These are phyloP conservation scores for Saccharomycopsis hybrid DNA, from an alignment of 1,139 yeast species.

Conservation along the genomic window DNA sequence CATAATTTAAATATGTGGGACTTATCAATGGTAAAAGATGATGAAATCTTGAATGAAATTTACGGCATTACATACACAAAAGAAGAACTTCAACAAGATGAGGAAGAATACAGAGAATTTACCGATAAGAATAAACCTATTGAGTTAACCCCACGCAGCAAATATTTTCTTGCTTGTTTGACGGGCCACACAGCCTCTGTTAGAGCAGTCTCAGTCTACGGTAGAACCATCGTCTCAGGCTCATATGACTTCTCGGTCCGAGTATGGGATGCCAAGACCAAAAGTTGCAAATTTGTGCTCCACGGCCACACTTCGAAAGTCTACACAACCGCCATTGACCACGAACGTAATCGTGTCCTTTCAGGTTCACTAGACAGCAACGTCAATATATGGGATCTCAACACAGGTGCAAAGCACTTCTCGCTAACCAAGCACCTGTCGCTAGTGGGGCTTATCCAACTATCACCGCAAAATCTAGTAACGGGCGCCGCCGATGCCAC, in stretches of 20 bases:
- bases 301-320: slow-evolving; percentile 84
- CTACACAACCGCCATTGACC: slow-evolving; percentile 80
- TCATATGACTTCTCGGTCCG: slow-evolving; percentile 87
- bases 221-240: slow-evolving; percentile 80
- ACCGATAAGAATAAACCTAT: slow-evolving; percentile 22
- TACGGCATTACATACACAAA: slow-evolving; percentile 11
- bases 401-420: slow-evolving; percentile 59
- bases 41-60: slow-evolving; percentile 10
- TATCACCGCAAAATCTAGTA: slow-evolving; percentile 74
- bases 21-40: slow-evolving; percentile 42
- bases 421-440: slow-evolving; percentile 82
- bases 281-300: slow-evolving; percentile 65
- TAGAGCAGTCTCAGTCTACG: slow-evolving; percentile 81
- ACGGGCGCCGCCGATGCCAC: slow-evolving; percentile 97
- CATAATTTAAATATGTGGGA: slow-evolving; percentile 86
- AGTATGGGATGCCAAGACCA: slow-evolving; percentile 83
- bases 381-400: slow-evolving; percentile 85
- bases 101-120: background rate
- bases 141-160: slow-evolving; percentile 24
- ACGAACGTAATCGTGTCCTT: slow-evolving; percentile 68
- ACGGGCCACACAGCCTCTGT: slow-evolving; percentile 86
- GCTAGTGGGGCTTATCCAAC: slow-evolving; percentile 77
- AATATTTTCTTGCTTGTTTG: slow-evolving; percentile 67
- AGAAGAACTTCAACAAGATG: slow-evolving; percentile 10
- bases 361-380: slow-evolving; percentile 92